phyloP scores from a whole-genome alignment of 2,329 filamentous ascomycete species.

The Helicocarpus griseus region DNA sequence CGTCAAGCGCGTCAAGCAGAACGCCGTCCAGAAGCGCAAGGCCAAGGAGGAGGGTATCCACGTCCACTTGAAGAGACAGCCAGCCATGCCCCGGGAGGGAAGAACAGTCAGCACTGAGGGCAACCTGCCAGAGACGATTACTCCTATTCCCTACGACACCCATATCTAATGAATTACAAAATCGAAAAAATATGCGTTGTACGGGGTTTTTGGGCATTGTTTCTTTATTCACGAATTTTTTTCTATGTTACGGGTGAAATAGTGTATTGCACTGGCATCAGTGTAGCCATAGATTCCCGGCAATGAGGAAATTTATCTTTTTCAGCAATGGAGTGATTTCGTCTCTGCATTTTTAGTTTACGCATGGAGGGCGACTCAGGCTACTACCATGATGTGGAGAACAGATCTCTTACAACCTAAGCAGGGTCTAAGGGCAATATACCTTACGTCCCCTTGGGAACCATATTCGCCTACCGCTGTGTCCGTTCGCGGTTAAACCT shows the following conservation, averaged over 20 bases:
- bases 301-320: conserved; percentile 32
- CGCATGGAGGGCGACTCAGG: neutral
- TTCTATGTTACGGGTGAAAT: neutral
- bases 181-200: conserved; percentile 14
- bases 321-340: neutral
- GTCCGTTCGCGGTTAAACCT: too few species aligned
- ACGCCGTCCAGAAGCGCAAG: conserved; percentile 84
- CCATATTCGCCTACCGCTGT: too few species aligned
- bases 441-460: too few species aligned
- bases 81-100: conserved; percentile 67
- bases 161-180: conserved; percentile 64
- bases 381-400: neutral
- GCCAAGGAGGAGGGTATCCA: conserved; percentile 82
- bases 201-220: conserved; percentile 31
- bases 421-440: too few species aligned
- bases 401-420: too few species aligned
- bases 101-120: conserved; percentile 70
- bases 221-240: conserved; percentile 16
- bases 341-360: neutral
- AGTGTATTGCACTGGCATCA: conserved; percentile 11
- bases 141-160: conserved; percentile 92
- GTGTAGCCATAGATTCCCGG: conserved; percentile 36
- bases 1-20: conserved; percentile 90
- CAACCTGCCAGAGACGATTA: conserved; percentile 82
- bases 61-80: conserved; percentile 88